Conservation (phyloP, 208 protist species). For the Crithidia expoeki region DNA sequence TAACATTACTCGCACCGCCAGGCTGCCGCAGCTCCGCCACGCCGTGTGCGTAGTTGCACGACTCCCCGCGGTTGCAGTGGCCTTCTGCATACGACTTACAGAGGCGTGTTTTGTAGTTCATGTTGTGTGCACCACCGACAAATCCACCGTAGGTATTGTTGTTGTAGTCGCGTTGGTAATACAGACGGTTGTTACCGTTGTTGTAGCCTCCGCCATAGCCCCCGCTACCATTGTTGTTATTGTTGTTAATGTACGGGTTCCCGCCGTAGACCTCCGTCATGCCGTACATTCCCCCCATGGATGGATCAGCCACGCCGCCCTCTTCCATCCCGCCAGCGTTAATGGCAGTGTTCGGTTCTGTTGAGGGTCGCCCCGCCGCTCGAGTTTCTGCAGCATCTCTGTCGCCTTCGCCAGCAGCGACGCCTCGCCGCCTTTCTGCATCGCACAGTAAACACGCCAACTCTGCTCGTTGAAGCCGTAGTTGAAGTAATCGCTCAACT, state of each 20-base stretch:
- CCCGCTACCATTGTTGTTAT: conserved; percentile 13
- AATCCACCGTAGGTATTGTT: not conserved
- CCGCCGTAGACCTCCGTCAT: conserved; percentile 27
- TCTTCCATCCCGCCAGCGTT: conserved; percentile 9
- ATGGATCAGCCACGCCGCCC: conserved; percentile 3
- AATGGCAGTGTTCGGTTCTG: no score
- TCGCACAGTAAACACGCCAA: conserved; percentile 85
- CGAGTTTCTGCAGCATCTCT: conserved; percentile 57
- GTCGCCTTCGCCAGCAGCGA: conserved; percentile 66
- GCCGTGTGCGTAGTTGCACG: conserved; percentile 88
- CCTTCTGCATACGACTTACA: conserved; percentile 82
- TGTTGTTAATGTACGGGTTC: conserved; percentile 13
- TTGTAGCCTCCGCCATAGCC: conserved; percentile 9
- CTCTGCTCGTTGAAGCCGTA: conserved; percentile 90
- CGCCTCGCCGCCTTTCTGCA: conserved; percentile 69
- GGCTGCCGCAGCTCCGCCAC: conserved; percentile 53
- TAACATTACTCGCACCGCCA: not conserved
- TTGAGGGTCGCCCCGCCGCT: conserved; percentile 28
- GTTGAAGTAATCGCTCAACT: conserved; percentile 91
- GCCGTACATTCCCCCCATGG: conserved; percentile 12
- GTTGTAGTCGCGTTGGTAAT: conserved; percentile 8
- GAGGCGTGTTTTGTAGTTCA: conserved; percentile 71
- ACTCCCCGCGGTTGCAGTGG: conserved; percentile 59
- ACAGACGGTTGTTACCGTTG: not conserved
- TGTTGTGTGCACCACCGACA: conserved; percentile 14